Percentiles rank a stretch among this genome's conserved stretches.
phyloP scores from a whole-genome alignment of 2,329 filamentous ascomycete species.

The Aspergillus ibericus region DNA sequence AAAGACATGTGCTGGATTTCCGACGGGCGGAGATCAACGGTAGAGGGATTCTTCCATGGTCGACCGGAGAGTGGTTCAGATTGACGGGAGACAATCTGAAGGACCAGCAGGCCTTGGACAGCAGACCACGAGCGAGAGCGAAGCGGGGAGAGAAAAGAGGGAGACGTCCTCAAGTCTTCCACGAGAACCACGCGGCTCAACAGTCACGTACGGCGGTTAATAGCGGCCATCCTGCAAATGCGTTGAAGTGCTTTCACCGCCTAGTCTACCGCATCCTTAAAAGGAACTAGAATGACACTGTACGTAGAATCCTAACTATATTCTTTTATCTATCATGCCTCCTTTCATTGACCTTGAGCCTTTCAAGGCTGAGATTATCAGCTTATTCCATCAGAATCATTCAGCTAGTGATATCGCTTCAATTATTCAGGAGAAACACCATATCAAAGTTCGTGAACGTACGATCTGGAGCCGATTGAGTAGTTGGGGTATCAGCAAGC shows the following conservation, averaged over 20 bases:
- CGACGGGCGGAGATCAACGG: not conserved
- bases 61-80: not conserved
- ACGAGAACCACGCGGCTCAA: not conserved
- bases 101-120: not conserved
- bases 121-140: not conserved
- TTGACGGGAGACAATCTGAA: too few relatives aligned
- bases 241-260: too few relatives aligned
- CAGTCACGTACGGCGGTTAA: too few relatives aligned
- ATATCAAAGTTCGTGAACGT: not conserved
- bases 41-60: not conserved
- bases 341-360: too few relatives aligned
- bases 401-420: not conserved
- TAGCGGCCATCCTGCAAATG: too few relatives aligned
- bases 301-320: too few relatives aligned
- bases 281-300: too few relatives aligned
- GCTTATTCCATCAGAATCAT: not conserved
- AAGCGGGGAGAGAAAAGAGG: not conserved
- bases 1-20: not conserved
- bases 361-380: too few relatives aligned
- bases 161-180: not conserved
- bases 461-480: too few relatives aligned
- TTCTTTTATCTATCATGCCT: too few relatives aligned
- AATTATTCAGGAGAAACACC: not conserved
- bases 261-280: too few relatives aligned
- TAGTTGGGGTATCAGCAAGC: too few relatives aligned